Conservation (phyloP, 2,329 filamentous ascomycete species). For the Tolypocladium inflatum region DNA sequence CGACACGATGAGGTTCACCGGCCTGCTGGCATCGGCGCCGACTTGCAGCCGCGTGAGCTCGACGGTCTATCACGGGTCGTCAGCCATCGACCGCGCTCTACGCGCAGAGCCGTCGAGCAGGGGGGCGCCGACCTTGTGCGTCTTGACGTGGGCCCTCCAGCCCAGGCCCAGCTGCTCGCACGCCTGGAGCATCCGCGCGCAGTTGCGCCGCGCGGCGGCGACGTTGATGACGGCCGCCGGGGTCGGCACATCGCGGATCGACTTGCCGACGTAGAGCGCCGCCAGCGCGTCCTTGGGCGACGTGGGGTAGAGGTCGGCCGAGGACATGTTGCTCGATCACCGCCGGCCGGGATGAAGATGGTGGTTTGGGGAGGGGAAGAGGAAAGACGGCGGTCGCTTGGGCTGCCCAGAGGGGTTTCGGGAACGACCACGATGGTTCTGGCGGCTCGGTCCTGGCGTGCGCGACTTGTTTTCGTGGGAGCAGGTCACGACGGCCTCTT, state of each 20-base stretch:
- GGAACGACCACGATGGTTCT: not conserved
- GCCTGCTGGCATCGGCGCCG: conserved; percentile 37
- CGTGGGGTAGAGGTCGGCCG: conserved; percentile 11
- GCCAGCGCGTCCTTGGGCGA: conserved; percentile 13
- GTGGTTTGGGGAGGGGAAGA: not conserved
- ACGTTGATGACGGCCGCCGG: conserved; percentile 62
- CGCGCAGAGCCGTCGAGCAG: not conserved
- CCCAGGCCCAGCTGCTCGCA: conserved; percentile 47
- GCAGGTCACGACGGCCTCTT: not conserved
- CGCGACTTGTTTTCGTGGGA: too few relatives aligned
- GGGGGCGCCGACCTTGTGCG: conserved; percentile 54
- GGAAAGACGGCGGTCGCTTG: not conserved
- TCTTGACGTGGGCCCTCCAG: conserved; percentile 75
- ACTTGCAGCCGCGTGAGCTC: conserved; percentile 62
- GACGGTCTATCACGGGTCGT: conserved; percentile 39
- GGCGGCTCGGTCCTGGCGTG: not conserved
- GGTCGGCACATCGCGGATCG: conserved; percentile 49
- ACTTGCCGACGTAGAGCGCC: conserved; percentile 41
- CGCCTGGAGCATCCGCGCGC: conserved; percentile 60
- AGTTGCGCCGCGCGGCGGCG: conserved; percentile 57
- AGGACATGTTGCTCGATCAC: conserved; percentile 8
- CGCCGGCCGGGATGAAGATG: not conserved
- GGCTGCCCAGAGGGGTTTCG: not conserved
- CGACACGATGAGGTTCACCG: conserved; percentile 58
- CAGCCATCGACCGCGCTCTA: not conserved